phyloP scores from a whole-genome alignment of 176 grass and related monocot genomes.

The Carex kokanica region DNA sequence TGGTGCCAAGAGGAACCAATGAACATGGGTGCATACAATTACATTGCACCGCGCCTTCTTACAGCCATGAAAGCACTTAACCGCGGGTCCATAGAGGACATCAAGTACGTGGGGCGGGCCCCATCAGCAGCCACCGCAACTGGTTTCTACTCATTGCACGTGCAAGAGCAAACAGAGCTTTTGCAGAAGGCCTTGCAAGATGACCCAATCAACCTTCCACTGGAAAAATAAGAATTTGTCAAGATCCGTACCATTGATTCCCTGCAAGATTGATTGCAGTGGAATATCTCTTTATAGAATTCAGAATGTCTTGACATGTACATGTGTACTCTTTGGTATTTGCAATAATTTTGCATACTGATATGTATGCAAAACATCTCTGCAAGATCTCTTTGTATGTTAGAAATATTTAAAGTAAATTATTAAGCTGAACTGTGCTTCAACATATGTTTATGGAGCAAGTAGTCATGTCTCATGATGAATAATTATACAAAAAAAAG shows the following conservation, averaged over 20 bases:
- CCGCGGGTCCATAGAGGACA: slow-evolving; percentile 63
- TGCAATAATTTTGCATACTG: slow-evolving; percentile 9
- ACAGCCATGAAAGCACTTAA: slow-evolving; percentile 66
- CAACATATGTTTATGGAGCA: neutral
- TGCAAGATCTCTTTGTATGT: neutral
- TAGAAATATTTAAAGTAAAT: neutral
- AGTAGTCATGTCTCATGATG: too few species aligned
- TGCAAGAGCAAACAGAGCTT: slow-evolving; percentile 68
- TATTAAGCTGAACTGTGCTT: neutral
- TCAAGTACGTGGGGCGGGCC: slow-evolving; percentile 78
- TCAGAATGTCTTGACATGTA: neutral
- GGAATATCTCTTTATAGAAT: neutral
- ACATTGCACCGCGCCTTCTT: slow-evolving; percentile 56
- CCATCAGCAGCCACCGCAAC: slow-evolving; percentile 89
- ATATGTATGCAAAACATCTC: neutral
- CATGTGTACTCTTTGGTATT: neutral
- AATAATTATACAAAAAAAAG: too few species aligned
- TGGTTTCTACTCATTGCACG: slow-evolving; percentile 66
- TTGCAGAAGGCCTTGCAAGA: slow-evolving; percentile 69
- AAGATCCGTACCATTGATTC: slow-evolving; percentile 8
- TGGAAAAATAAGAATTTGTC: neutral
- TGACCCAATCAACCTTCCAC: slow-evolving; percentile 58
- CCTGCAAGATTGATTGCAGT: slow-evolving; percentile 11
- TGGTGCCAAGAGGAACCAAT: slow-evolving; percentile 98
- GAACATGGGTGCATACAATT: slow-evolving; percentile 92